These are phyloP conservation scores for Phialophora chinensis DNA, from an alignment of 2,329 filamentous ascomycete genomes.

Conservation along the genomic window DNA sequence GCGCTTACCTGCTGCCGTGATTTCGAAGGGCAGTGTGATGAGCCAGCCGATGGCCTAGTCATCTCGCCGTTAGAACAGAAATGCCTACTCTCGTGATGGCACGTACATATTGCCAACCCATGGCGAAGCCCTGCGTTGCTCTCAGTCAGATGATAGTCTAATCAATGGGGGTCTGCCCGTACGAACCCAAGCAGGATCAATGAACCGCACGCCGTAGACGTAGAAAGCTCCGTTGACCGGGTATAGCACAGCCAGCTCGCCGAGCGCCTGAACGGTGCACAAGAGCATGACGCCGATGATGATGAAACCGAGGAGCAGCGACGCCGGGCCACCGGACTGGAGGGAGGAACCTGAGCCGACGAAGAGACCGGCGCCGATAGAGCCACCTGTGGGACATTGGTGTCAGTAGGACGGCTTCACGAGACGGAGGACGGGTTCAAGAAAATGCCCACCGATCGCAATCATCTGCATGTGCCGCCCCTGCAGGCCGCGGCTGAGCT, in stretches of 20 bases:
- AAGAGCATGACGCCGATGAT: conserved; percentile 80
- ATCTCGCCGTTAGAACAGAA: neutral
- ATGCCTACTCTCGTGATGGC: neutral
- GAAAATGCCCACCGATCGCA: conserved; percentile 34
- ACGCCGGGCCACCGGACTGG: conserved; percentile 46
- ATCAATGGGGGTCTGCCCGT: neutral
- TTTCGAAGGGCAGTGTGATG: conserved; percentile 79
- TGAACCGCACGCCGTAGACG: conserved; percentile 85
- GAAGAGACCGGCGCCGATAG: conserved; percentile 45
- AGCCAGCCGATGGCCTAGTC: conserved; percentile 77
- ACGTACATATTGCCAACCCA: conserved; percentile 84
- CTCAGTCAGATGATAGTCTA: neutral
- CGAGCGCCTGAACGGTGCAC: conserved; percentile 87
- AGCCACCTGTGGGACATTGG: conserved; percentile 43
- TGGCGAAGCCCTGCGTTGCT: conserved; percentile 69
- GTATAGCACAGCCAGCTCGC: conserved; percentile 88
- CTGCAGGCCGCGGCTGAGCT: conserved; percentile 54
- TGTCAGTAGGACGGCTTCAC: neutral
- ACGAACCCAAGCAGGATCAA: conserved; percentile 85
- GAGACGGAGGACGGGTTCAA: neutral
- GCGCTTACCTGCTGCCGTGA: conserved; percentile 77
- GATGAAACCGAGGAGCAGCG: conserved; percentile 52
- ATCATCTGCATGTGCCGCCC: conserved; percentile 41
- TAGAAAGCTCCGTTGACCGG: conserved; percentile 92
- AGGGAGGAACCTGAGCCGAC: conserved; percentile 42